These are phyloP conservation scores for Solanum pennellii DNA, from an alignment of 257 asterid species.

Conservation along the genomic window DNA sequence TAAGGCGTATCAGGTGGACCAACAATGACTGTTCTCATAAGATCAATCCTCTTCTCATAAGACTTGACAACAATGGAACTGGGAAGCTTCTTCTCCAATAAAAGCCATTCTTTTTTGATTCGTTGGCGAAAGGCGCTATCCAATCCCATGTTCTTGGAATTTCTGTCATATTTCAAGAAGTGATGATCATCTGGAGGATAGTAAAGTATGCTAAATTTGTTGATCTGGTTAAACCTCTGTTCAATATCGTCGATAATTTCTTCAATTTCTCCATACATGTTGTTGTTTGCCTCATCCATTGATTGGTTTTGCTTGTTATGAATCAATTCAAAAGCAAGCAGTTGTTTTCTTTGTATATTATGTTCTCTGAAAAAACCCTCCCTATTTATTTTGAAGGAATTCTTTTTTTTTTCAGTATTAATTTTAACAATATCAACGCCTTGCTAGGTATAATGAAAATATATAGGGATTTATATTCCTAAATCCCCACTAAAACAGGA, in stretches of 20 bases:
- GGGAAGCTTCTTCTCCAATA: neutral
- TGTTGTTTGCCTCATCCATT: neutral
- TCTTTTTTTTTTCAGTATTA: neutral
- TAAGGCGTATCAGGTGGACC: slow-evolving; percentile 15
- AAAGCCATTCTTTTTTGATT: neutral
- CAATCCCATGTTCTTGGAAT: neutral
- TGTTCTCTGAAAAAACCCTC: neutral
- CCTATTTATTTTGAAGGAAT: neutral
- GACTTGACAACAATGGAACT: slow-evolving; percentile 10
- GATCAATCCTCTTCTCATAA: slow-evolving; percentile 10
- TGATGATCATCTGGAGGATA: slow-evolving; percentile 13
- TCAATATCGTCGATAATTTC: slow-evolving; percentile 19
- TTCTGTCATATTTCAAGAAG: neutral
- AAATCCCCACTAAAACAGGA: neutral
- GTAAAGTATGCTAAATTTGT: neutral
- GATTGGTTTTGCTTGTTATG: neutral
- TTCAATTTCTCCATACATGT: slow-evolving; percentile 16
- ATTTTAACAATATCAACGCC: neutral
- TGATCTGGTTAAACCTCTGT: slow-evolving; percentile 3
- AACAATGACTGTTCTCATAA: slow-evolving; percentile 22
- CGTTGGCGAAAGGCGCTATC: neutral
- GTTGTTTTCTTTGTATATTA: neutral
- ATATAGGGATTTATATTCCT: neutral
- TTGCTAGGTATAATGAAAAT: no score
- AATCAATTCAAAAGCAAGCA: neutral